Percentiles rank a stretch among this genome's conserved stretches.
Evolutionary conservation across 2,329 filamentous ascomycete genomes (phyloP).

Genomic region (Dactylellina sp.): DNA sequence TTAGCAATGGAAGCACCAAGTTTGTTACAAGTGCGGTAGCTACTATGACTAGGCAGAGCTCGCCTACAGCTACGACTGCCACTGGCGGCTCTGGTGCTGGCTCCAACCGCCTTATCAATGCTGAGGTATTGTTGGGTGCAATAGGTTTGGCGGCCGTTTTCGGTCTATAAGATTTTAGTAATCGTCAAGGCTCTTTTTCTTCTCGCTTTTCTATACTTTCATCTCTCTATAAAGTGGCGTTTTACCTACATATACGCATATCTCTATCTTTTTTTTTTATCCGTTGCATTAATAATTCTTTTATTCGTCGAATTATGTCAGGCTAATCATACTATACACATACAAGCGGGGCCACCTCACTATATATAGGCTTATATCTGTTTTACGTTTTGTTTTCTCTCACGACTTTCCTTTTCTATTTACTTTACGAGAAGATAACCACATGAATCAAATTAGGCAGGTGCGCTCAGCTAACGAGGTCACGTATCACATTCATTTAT

Average conservation of each 20-base stretch:
- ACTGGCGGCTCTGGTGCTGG: conserved; percentile 18
- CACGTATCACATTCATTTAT: conserved; percentile 10
- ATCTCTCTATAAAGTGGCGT: conserved; percentile 13
- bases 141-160: conserved; percentile 40
- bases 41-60: conserved; percentile 27
- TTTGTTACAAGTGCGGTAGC: conserved; percentile 48
- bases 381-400: conserved; percentile 15
- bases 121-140: conserved; percentile 39
- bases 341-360: conserved; percentile 5
- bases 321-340: conserved; percentile 9
- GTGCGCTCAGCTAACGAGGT: conserved; percentile 14
- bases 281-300: conserved; percentile 21
- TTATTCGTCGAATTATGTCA: conserved; percentile 21
- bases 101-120: conserved; percentile 31
- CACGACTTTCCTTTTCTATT: conserved; percentile 15
- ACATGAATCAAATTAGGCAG: conserved; percentile 20
- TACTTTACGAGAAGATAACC: not conserved
- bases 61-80: not conserved
- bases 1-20: conserved; percentile 35
- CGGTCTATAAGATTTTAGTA: conserved; percentile 27
- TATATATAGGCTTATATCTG: conserved; percentile 25
- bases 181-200: not conserved
- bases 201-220: not conserved
- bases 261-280: not conserved
- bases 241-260: not conserved